phyloP scores from a whole-genome alignment of 371 early-diverging fungal species.

The Rhizopus arrhizus region DNA sequence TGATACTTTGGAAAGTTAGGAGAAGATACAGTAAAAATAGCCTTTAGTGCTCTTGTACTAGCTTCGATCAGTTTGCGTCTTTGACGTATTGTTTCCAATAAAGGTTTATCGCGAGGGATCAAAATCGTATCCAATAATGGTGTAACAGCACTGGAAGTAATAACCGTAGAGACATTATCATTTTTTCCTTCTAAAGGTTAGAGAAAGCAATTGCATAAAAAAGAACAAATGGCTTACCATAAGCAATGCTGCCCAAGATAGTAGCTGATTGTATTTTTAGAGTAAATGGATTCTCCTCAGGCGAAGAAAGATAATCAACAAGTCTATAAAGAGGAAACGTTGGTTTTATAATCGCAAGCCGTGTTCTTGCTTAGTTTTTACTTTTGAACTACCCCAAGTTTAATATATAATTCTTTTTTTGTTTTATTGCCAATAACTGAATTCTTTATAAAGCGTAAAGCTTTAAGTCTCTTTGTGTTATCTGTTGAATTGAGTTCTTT shows the following conservation, averaged over 20 bases:
- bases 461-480: conserved; percentile 55
- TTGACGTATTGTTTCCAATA: conserved; percentile 38
- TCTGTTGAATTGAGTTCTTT: conserved; percentile 52
- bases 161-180: conserved; percentile 62
- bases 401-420: conserved; percentile 78
- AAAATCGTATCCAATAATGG: conserved; percentile 65
- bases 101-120: conserved; percentile 44
- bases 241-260: conserved; percentile 80
- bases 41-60: conserved; percentile 71
- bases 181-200: conserved; percentile 2
- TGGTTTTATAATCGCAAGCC: not conserved
- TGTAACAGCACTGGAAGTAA: conserved; percentile 61
- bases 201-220: not conserved
- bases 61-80: conserved; percentile 70
- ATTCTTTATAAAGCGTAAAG: conserved; percentile 82
- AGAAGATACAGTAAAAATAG: conserved; percentile 65
- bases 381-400: conserved; percentile 71
- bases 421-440: conserved; percentile 84
- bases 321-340: conserved; percentile 44
- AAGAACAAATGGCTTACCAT: conserved; percentile 52
- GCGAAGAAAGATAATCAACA: conserved; percentile 53
- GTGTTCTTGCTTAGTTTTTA: conserved; percentile 25
- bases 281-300: conserved; percentile 36
- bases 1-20: conserved; percentile 56
- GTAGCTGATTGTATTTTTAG: conserved; percentile 70